Conservation (phyloP, 306 rosid genomes). For the Lathyrus oleraceus region DNA sequence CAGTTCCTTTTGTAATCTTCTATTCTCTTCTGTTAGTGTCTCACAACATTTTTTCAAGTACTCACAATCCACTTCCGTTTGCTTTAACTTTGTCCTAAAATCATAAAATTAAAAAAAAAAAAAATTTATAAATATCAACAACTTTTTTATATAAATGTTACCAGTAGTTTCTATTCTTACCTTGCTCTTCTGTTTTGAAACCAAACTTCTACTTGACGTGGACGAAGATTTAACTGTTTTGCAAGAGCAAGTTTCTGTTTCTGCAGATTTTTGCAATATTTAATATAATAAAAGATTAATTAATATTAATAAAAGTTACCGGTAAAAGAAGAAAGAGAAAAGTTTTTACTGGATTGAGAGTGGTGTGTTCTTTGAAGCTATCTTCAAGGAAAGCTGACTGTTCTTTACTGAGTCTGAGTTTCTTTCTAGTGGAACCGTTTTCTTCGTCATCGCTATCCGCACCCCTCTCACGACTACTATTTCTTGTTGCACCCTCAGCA, state of each 20-base stretch:
- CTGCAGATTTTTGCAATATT: conserved; percentile 38
- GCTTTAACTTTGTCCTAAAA: conserved; percentile 90
- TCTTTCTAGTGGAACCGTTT: conserved; percentile 80
- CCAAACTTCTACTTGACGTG: conserved; percentile 99
- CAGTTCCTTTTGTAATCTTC: conserved; percentile 85
- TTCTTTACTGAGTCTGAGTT: conserved; percentile 83
- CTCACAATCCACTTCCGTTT: conserved; percentile 96
- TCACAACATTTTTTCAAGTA: conserved; percentile 90
- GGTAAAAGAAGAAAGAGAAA: too few species aligned
- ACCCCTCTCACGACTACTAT: conserved; percentile 43
- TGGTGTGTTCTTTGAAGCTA: conserved; percentile 89
- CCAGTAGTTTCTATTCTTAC: conserved; percentile 41
- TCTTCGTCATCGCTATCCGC: conserved; percentile 85
- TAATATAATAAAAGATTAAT: neutral
- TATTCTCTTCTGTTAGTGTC: conserved; percentile 88
- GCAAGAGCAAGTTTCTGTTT: conserved; percentile 88
- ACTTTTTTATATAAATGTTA: neutral
- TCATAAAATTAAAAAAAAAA: neutral
- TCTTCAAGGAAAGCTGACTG: conserved; percentile 95
- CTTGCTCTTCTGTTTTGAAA: conserved; percentile 99
- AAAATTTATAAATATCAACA: neutral
- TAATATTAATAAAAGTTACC: neutral
- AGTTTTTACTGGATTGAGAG: conserved; percentile 76
- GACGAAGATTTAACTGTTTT: conserved; percentile 82
- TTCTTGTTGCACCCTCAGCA: conserved; percentile 22